These are phyloP conservation scores for Zymoseptoria crescenta DNA, from an alignment of 2,329 filamentous ascomycete species.

Conservation along the genomic window DNA sequence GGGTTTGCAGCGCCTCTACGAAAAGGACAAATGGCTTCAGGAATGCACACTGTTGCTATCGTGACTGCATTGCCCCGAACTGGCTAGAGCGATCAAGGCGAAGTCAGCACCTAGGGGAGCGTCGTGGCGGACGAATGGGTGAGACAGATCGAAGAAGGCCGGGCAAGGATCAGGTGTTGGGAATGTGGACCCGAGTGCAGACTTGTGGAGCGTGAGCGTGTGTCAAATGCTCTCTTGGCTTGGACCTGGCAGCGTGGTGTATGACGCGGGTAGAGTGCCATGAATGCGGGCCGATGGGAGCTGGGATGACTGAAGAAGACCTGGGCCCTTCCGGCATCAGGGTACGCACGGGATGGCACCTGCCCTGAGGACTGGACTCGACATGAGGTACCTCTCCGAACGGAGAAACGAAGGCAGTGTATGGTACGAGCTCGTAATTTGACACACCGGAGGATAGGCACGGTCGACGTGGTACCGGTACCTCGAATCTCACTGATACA, in stretches of 20 bases:
- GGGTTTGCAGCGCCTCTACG: too few relatives aligned
- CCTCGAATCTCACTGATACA: background rate
- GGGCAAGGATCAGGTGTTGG: background rate
- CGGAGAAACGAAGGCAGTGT: background rate
- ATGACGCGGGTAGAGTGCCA: constrained; percentile 15
- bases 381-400: background rate
- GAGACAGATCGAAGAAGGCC: background rate
- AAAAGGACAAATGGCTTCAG: background rate
- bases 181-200: background rate
- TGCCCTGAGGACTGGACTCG: background rate
- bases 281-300: constrained; percentile 13
- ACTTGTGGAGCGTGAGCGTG: constrained; percentile 13
- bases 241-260: constrained; percentile 10
- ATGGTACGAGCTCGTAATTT: background rate
- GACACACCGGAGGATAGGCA: background rate
- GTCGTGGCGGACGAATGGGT: background rate
- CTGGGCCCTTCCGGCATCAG: constrained; percentile 16
- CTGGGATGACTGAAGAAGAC: constrained; percentile 8
- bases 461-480: background rate
- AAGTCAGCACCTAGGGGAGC: constrained; percentile 1
- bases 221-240: constrained; percentile 18
- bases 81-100: constrained; percentile 10
- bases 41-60: background rate
- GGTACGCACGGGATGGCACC: constrained; percentile 14
- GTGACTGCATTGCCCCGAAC: constrained; percentile 14